Evolutionary conservation across 768 basidiomycete genomes (phyloP), one percentile per base, ranked within the genome.

Genomic region (Tubosaeta sp.): DNA sequence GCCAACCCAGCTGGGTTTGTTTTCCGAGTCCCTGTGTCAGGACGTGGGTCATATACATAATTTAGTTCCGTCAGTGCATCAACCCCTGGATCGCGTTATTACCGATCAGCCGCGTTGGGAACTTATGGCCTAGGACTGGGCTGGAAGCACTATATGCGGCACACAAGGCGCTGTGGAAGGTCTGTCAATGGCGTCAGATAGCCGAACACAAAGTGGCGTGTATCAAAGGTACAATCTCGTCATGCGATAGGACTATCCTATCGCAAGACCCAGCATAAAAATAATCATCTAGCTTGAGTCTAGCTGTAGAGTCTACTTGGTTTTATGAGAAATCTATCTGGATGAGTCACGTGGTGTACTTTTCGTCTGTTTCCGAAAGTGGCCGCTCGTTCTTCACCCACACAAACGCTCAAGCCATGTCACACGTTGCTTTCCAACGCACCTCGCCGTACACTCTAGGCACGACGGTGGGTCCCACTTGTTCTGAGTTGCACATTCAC

Each of bases 371-470:
- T 31, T 31, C 50, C 54, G 54, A 55, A 34, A 16, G 12, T 37
- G 27, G 11, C 32, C n/a, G 32, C n/a, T 25, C 29, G 9, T 2
- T n/a, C 9, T 32, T n/a, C 25, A 50, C 41, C 14, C 17, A 33
- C 22, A 1, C 32, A 25, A 50, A 22, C 14, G 27, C 14, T 14
- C 19, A 48, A 57, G 56, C 35, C 43, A 82, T 82, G 81, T 65
- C 81, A 44, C 72, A 71, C 49, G 61, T 76, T 47, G 51, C 64
- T 44, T 73, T 74, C 48, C 72, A 74, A 33, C 46, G 71, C 33
- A 72, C 73, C 58, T 59, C 74, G n/a, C 67, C 76, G 4, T 35
- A 75, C 6, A 61, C 62, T 14, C 60, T 74, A 2, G 65, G 71
- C 26, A 60, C 74, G 31, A 71, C 58, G 46, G 80, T 81, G 57